Base-by-base conservation (phyloP, 1,284 basidiomycete genomes). In the Naganishia liquefaciens region DNA sequence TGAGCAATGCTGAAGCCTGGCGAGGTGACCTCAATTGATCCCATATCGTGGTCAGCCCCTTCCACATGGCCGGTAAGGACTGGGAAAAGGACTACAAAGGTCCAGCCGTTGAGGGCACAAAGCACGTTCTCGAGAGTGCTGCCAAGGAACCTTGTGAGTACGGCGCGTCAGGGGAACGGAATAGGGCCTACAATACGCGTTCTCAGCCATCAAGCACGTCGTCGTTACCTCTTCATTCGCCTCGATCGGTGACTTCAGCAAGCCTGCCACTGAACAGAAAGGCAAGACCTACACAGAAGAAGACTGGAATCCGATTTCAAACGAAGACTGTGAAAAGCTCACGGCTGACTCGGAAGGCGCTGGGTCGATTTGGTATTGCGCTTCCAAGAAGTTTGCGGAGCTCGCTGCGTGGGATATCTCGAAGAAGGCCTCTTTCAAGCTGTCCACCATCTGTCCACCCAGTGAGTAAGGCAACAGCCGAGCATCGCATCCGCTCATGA, bases 51-150 rank as follows among this genome's bases (percentile, higher is more conserved):
- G 68, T 68, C 3, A 70, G 69, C 39, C 71, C 72, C 13, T 72
- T 70, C 68, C 66, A 72, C 58, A 67, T 70, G 60, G 61, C 66
- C 25, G 68, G 70, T 15, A 60, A 62, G 19, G 65, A 47, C 4
- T 73, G 71, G 67, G 68, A 69, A 21, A 53, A 65, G 55, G 77
- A 77, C 33, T 73, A 81, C 54, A 74, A 81, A 62, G 74, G 79
- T 60, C 80, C 81, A 2, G 81, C 81, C n/a, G 76, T 83, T 27
- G 68, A 80, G 53, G 81, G 81, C 3, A 83, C 81, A 0, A 70
- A 71, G n/a, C 75, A 75, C 55, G 70, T 82, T 7, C 71, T 83
- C 13, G 70, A 76, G 30, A 68, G 73, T 42, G 77, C 78, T 19
- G 66, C 71, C 30, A 74, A 71, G 33, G 71, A 67, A 68, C 60